Evolutionary conservation across 2,329 filamentous ascomycete genomes (phyloP), one percentile per base, ranked within the genome.

Genomic region (Biscogniauxia marginata): DNA sequence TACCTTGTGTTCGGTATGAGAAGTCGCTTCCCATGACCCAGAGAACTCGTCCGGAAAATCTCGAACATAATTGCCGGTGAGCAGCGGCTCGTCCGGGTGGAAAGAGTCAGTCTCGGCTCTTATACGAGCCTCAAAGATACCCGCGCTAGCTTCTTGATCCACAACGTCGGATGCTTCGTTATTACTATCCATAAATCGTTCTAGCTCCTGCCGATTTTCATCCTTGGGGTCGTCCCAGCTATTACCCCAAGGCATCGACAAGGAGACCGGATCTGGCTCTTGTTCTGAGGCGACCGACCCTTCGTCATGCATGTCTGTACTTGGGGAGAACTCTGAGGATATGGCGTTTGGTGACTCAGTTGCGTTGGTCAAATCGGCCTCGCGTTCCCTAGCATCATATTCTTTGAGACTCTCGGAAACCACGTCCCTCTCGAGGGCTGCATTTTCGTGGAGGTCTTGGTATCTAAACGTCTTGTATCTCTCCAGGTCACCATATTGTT

Each of bases 21-120:
- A 16, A 55, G 47, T 50, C 30, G 25, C 30, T 44, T 67, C 70
- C 80, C 79, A 82, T 1, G 74, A 73, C 4, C 66, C 65, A 0
- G 73, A 62, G 53, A 80, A 82, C 3, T 83, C 79, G 56, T 83
- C 79, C 0, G 80, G 78, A 56, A 83, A 83, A 63, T 83, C 81
- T 25, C 75, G 76, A 7, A 70, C 68, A 58, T 76, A 82, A 59
- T 78, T 80, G 3, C 80, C 80, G 7, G 77, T 80, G 49, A 82
- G 45, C 23, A 34, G 54, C 25, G 56, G 53, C 60, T 62, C 56
- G 23, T 52, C 60, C 56, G 55, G 49, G 53, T 63, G 56, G 49
- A 62, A 64, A 18, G 57, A 59, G 8, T 66, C 52, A 44, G 65
- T 60, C 30, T 61, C 64, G n/a, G 56, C 54, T n/a, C 54, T 64